Conservation (phyloP, 83 land plant species). For the Larix sibirica region DNA sequence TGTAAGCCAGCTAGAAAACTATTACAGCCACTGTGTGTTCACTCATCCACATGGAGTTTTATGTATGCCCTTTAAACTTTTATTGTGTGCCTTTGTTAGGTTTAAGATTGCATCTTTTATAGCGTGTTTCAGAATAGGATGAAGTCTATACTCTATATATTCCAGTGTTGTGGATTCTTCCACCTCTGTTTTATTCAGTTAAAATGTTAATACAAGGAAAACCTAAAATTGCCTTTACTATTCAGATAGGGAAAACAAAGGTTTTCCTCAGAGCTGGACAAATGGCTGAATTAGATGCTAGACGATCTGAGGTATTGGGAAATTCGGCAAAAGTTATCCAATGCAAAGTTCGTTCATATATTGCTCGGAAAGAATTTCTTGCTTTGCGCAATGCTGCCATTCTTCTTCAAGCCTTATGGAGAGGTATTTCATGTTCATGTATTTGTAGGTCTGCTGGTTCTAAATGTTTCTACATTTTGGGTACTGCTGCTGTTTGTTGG, state of each 20-base stretch:
- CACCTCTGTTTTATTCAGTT: too few relatives aligned
- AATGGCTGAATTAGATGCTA: constrained; percentile 87
- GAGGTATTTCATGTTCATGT: constrained; percentile 38
- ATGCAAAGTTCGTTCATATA: constrained; percentile 59
- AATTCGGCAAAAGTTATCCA: constrained; percentile 78
- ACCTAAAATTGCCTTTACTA: not conserved
- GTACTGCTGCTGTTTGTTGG: not conserved
- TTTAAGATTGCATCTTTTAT: too few relatives aligned
- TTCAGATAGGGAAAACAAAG: constrained; percentile 83
- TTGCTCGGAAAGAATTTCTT: constrained; percentile 59
- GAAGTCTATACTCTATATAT: too few relatives aligned
- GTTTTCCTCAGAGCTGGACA: constrained; percentile 86
- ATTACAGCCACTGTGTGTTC: too few relatives aligned
- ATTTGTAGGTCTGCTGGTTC: not conserved
- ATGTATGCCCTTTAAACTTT: too few relatives aligned
- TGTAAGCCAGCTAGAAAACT: too few relatives aligned
- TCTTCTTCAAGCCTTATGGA: constrained; percentile 56
- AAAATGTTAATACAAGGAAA: not conserved
- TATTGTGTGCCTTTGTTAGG: too few relatives aligned
- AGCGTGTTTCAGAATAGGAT: too few relatives aligned
- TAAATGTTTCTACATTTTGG: not conserved
- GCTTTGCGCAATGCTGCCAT: constrained; percentile 62
- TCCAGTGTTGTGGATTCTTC: too few relatives aligned
- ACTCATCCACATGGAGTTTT: too few relatives aligned
- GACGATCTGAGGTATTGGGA: constrained; percentile 69